These are phyloP conservation scores for Rostrohypoxylon terebratum DNA, from an alignment of 495 filamentous ascomycete species.

Conservation along the genomic window DNA sequence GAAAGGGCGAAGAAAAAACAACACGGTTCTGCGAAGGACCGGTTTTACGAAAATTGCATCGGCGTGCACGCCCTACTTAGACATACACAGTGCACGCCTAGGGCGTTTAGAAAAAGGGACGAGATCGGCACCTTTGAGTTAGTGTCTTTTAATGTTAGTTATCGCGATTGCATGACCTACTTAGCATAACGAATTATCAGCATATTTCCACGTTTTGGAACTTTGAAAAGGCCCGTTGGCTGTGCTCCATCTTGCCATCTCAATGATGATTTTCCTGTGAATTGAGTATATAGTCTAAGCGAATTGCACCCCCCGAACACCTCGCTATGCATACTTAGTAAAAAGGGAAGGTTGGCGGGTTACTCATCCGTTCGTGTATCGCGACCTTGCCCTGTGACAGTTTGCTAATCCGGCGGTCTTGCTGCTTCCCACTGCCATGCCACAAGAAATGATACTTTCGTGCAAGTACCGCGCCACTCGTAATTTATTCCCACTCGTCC, in stretches of 20 bases:
- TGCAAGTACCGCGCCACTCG: not conserved
- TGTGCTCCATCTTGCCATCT: not conserved
- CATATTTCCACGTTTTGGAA: not conserved
- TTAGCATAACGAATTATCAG: conserved; percentile 19
- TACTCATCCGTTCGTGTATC: conserved; percentile 2
- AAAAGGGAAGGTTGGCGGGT: not conserved
- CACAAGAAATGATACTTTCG: not conserved
- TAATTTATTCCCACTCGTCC: not conserved
- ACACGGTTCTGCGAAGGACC: conserved; percentile 25
- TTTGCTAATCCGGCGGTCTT: not conserved
- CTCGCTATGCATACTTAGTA: conserved; percentile 26
- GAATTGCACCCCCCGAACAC: conserved; percentile 22
- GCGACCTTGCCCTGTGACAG: not conserved
- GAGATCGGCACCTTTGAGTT: conserved; percentile 14
- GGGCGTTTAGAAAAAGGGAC: conserved; percentile 29
- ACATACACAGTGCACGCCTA: conserved; percentile 5
- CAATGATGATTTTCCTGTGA: not conserved
- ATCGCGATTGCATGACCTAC: not conserved
- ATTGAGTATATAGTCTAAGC: not conserved
- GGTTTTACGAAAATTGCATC: conserved; percentile 15
- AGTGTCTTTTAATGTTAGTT: not conserved
- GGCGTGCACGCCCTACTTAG: conserved; percentile 13
- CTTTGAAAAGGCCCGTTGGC: not conserved
- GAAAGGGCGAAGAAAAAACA: not conserved
- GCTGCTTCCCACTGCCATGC: not conserved